phyloP scores from a whole-genome alignment of 257 asterid genomes.

The Solanum habrochaites region DNA sequence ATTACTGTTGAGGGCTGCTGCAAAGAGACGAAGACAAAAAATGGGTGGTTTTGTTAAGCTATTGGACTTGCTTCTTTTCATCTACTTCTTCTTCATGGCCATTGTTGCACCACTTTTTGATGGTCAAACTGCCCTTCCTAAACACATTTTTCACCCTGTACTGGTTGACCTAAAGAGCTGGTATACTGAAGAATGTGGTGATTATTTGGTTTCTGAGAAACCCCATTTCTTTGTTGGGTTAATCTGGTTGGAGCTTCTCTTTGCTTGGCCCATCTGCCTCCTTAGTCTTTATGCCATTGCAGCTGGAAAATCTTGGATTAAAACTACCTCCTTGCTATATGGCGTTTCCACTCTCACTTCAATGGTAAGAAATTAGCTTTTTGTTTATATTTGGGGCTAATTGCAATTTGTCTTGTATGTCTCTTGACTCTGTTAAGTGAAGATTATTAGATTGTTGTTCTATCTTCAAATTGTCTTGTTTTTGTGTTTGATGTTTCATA shows the following conservation, averaged over 20 bases:
- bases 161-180: conserved; percentile 54
- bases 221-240: conserved; percentile 83
- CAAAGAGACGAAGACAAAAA: not conserved
- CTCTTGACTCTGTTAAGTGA: too few species aligned
- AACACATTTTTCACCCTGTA: conserved; percentile 37
- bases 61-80: conserved; percentile 42
- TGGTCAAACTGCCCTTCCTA: conserved; percentile 53
- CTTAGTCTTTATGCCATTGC: conserved; percentile 47
- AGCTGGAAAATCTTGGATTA: conserved; percentile 60
- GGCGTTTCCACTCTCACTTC: conserved; percentile 56
- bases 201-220: conserved; percentile 55
- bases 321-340: conserved; percentile 71
- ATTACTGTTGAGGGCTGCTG: not conserved
- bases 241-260: conserved; percentile 69
- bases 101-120: conserved; percentile 71
- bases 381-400: not conserved
- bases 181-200: conserved; percentile 56
- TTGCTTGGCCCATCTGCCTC: conserved; percentile 79
- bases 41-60: conserved; percentile 49
- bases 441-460: not conserved
- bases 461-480: not conserved
- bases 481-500: not conserved
- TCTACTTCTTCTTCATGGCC: conserved; percentile 56
- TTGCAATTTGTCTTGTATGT: not conserved
- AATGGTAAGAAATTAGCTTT: conserved; percentile 23